phyloP scores from a whole-genome alignment of 306 rosid genomes.

The Vigna reflexopilosa region DNA sequence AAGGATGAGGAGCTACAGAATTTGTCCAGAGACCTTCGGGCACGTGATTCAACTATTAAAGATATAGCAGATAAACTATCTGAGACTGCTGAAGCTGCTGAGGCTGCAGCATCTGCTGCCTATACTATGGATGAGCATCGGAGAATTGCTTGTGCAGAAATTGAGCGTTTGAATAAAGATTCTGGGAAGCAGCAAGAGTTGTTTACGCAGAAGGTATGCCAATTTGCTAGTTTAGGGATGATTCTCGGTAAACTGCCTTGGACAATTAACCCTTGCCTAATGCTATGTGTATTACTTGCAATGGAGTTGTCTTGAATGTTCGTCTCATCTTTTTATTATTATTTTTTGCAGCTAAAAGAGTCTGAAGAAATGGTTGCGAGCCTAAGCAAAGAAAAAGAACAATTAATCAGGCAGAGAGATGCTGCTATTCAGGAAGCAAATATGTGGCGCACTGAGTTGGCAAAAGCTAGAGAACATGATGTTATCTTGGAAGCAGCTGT shows the following conservation, averaged over 20 bases:
- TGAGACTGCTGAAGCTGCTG: constrained; percentile 99
- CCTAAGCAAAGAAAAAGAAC: constrained; percentile 81
- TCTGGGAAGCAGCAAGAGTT: constrained; percentile 68
- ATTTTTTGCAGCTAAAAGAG: constrained; percentile 64
- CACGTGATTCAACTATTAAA: constrained; percentile 93
- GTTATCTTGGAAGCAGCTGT: constrained; percentile 90
- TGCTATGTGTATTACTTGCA: constrained; percentile 22
- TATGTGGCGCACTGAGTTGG: constrained; percentile 98
- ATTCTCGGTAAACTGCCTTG: constrained; percentile 1
- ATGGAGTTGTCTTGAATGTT: constrained; percentile 21
- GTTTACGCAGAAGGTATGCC: constrained; percentile 67
- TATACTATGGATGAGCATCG: constrained; percentile 91
- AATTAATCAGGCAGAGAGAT: constrained; percentile 76
- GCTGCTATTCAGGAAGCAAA: constrained; percentile 83
- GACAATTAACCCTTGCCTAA: constrained; percentile 12
- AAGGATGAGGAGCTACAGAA: constrained; percentile 96
- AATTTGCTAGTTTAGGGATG: neutral
- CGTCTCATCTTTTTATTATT: neutral
- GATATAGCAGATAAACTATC: constrained; percentile 91
- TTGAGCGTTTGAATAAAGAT: constrained; percentile 72
- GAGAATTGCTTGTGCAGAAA: constrained; percentile 75
- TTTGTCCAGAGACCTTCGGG: constrained; percentile 91
- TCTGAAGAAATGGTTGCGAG: constrained; percentile 60
- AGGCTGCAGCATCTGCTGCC: constrained; percentile 99
- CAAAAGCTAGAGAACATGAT: constrained; percentile 90